phyloP scores from a whole-genome alignment of 2,329 filamentous ascomycete species.

The Cadophora sp. region DNA sequence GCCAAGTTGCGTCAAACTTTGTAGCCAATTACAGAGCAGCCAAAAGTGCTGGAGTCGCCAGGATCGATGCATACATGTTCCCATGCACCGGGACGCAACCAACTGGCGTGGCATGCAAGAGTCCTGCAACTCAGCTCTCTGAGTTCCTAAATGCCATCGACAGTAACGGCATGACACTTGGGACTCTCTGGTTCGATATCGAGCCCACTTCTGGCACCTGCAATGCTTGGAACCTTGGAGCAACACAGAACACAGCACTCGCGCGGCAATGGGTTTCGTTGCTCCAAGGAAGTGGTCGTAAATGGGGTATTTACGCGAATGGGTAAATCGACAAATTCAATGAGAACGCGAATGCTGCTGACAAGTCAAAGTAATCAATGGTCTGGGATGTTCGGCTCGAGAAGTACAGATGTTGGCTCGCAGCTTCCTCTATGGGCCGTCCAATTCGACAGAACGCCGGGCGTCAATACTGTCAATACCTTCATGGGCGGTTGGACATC shows the following conservation, averaged over 20 bases:
- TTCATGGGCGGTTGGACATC: slow-evolving; percentile 15
- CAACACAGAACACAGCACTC: not conserved
- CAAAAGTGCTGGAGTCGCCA: slow-evolving; percentile 8
- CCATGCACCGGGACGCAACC: slow-evolving; percentile 13
- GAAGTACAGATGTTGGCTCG: slow-evolving; percentile 8
- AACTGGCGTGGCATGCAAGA: slow-evolving; percentile 13
- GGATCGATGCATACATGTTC: slow-evolving; percentile 16
- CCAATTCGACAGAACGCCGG: slow-evolving; percentile 1
- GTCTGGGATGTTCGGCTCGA: slow-evolving; percentile 14
- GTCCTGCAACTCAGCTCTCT: slow-evolving; percentile 11
- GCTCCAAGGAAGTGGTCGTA: slow-evolving; percentile 1
- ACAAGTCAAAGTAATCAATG: slow-evolving; percentile 11
- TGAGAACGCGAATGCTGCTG: not conserved
- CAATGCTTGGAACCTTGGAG: slow-evolving; percentile 16
- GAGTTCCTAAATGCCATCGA: slow-evolving; percentile 11
- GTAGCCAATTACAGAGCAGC: slow-evolving; percentile 13
- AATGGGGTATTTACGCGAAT: slow-evolving; percentile 15
- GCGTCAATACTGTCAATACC: slow-evolving; percentile 8
- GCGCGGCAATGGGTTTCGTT: slow-evolving; percentile 11
- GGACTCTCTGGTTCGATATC: slow-evolving; percentile 17
- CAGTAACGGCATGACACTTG: slow-evolving; percentile 6
- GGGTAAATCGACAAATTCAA: not conserved
- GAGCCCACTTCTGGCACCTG: slow-evolving; percentile 13
- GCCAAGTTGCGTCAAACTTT: slow-evolving; percentile 10
- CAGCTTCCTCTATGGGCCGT: slow-evolving; percentile 17